Evolutionary conservation across 441 rosid genomes (phyloP), one percentile per base, ranked within the genome.

Genomic region (Kokia cookei): DNA sequence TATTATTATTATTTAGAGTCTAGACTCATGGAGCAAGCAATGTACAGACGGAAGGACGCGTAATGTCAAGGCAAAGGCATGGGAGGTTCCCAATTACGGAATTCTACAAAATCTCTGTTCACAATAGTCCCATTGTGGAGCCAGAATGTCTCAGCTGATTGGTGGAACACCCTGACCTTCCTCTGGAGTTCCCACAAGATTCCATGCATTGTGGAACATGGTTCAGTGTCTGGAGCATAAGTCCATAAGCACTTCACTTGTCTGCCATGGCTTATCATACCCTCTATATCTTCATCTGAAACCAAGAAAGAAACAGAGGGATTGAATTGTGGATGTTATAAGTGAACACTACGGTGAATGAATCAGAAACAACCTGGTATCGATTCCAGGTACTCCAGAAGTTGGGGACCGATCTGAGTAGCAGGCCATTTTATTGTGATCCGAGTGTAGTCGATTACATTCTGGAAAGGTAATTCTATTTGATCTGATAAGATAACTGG

Each of bases 361-460:
- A 71, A 58, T 3, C 17, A 15, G 15, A 40, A 24, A 47, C 22
- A 10, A 91, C 97, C 99, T 77, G 95, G 84, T 80, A 93, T 89
- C 26, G 99, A 90, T 72, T 87, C 93, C 11, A 96, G 86, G 81
- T 90, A 96, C 63, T 86, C 89, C 82, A 96, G 81, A 66, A 96
- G 90, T 79, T 90, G 87, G 2, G 88, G 77, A 65, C 97, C 90
- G 70, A 90, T 90, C 59, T 78, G 87, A 72, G 85, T 77, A 3
- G 93, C 90, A 66, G 99, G 99, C 97, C 98, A 95, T 83, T 93
- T 95, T 78, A 95, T 93, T 61, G 99, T 89, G 73, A 91, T 79
- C 78, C 78, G 83, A 37, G 83, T 68, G 82, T 93, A 95, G 80
- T 95, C 94, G 13, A 91, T 83, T 58, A 91, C 93, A 77, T 95